Evolutionary conservation across 768 basidiomycete species (phyloP).

Genomic region (Boletus rex-veris): DNA sequence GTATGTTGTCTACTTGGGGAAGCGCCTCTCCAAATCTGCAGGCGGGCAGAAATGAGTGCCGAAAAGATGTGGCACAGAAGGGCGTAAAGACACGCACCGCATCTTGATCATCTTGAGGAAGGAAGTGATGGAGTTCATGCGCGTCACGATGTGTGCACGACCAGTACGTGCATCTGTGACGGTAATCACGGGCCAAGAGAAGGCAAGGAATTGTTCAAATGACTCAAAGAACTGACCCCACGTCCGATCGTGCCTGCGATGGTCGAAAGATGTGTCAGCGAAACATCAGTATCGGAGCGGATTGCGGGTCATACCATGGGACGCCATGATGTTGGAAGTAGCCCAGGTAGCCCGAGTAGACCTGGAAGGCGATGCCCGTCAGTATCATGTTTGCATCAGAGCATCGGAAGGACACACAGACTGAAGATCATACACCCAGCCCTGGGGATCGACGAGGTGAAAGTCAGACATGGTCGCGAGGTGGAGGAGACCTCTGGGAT

Average conservation of each 20-base stretch:
- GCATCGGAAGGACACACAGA: conserved; percentile 47
- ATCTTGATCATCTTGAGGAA: conserved; percentile 87
- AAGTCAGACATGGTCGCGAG: conserved; percentile 55
- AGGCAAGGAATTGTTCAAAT: conserved; percentile 75
- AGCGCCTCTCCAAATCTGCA: conserved; percentile 69
- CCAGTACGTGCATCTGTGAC: conserved; percentile 72
- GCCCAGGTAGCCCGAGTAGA: conserved; percentile 76
- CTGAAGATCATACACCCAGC: conserved; percentile 79
- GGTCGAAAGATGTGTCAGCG: neutral
- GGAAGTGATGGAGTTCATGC: conserved; percentile 62
- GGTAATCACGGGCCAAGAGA: conserved; percentile 80
- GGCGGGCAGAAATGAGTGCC: neutral
- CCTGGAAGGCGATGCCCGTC: conserved; percentile 26
- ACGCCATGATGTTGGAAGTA: conserved; percentile 70
- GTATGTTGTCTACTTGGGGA: conserved; percentile 68
- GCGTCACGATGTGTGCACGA: conserved; percentile 76
- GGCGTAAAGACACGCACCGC: conserved; percentile 41
- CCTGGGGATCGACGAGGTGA: conserved; percentile 67
- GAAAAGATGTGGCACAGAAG: neutral
- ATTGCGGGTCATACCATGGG: conserved; percentile 47
- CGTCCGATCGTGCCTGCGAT: conserved; percentile 66
- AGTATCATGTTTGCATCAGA: neutral
- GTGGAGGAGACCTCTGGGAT: neutral
- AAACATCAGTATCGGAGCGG: neutral
- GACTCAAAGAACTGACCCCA: conserved; percentile 79